Conservation (phyloP, 2,329 filamentous ascomycete species). For the Aspergillus persii region DNA sequence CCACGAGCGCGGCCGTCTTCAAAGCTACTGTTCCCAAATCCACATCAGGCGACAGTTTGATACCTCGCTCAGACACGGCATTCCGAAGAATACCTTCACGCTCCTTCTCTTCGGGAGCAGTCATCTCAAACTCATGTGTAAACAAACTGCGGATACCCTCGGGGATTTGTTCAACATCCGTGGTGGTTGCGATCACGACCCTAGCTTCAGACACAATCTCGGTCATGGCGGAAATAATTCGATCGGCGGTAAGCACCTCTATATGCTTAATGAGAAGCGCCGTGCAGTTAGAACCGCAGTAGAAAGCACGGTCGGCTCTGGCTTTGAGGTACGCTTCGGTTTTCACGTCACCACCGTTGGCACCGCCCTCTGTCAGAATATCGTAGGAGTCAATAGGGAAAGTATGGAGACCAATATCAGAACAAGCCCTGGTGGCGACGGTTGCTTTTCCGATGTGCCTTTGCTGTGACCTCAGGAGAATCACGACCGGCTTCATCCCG, state of each 20-base stretch:
- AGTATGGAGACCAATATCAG: conserved; percentile 85
- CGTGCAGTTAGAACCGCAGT: conserved; percentile 80
- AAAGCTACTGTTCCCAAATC: conserved; percentile 82
- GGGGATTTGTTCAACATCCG: conserved; percentile 89
- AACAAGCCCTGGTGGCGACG: conserved; percentile 71
- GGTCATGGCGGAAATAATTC: conserved; percentile 80
- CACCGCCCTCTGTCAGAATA: conserved; percentile 85
- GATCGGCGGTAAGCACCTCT: conserved; percentile 85
- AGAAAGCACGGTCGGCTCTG: conserved; percentile 81
- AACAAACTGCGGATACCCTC: conserved; percentile 88
- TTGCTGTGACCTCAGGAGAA: conserved; percentile 87
- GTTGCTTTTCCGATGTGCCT: conserved; percentile 90
- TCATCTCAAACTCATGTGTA: conserved; percentile 92
- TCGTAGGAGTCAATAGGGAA: conserved; percentile 91
- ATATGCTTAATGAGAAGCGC: conserved; percentile 84
- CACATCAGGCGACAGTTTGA: conserved; percentile 77
- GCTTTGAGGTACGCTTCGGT: conserved; percentile 88
- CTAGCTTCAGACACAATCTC: conserved; percentile 77
- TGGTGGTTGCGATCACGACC: conserved; percentile 89
- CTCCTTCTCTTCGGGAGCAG: conserved; percentile 86
- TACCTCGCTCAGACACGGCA: conserved; percentile 71
- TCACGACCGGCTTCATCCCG: conserved; percentile 80
- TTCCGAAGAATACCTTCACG: conserved; percentile 80
- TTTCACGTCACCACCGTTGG: conserved; percentile 86
- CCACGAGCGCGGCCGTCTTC: conserved; percentile 93